phyloP scores from a whole-genome alignment of 345 rosid genomes.

The Gossypium bickii region DNA sequence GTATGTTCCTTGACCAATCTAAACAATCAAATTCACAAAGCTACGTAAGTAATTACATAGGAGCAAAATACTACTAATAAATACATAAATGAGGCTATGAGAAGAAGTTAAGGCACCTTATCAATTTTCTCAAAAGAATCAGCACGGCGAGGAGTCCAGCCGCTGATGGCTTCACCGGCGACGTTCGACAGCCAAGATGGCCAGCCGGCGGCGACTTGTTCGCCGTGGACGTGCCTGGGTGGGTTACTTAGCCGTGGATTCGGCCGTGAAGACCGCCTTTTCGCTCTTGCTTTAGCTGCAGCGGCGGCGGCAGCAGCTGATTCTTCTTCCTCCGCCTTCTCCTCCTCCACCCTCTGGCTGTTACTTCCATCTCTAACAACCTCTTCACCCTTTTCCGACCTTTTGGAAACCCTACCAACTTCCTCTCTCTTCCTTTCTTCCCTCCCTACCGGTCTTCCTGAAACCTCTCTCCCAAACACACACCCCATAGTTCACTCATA shows the following conservation, averaged over 20 bases:
- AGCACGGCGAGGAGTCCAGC: constrained; percentile 80
- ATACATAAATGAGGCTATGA: background rate
- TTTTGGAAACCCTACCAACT: constrained; percentile 24
- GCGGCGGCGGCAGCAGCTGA: constrained; percentile 17
- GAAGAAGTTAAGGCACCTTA: constrained; percentile 35
- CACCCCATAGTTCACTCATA: constrained; percentile 67
- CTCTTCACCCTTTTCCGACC: constrained; percentile 14
- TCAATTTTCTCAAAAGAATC: constrained; percentile 77
- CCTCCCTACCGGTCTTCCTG: constrained; percentile 46
- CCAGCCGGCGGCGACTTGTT: constrained; percentile 90
- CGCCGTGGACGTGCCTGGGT: constrained; percentile 54
- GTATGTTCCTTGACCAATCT: constrained; percentile 90
- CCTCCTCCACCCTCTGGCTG: constrained; percentile 20
- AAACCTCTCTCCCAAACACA: constrained; percentile 56
- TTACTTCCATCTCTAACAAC: constrained; percentile 42
- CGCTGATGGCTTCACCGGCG: constrained; percentile 75
- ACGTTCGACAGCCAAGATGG: constrained; percentile 76
- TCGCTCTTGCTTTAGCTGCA: constrained; percentile 23
- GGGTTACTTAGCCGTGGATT: constrained; percentile 61
- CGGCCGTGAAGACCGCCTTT: constrained; percentile 44
- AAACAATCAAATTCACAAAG: constrained; percentile 8
- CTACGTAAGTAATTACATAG: background rate
- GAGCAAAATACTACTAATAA: background rate
- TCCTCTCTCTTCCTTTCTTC: constrained; percentile 32
- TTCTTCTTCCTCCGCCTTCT: constrained; percentile 29